Evolutionary conservation across 1,139 yeast genomes (phyloP), one percentile per base, ranked within the genome.

Genomic region (Saccharomyces uvarum): DNA sequence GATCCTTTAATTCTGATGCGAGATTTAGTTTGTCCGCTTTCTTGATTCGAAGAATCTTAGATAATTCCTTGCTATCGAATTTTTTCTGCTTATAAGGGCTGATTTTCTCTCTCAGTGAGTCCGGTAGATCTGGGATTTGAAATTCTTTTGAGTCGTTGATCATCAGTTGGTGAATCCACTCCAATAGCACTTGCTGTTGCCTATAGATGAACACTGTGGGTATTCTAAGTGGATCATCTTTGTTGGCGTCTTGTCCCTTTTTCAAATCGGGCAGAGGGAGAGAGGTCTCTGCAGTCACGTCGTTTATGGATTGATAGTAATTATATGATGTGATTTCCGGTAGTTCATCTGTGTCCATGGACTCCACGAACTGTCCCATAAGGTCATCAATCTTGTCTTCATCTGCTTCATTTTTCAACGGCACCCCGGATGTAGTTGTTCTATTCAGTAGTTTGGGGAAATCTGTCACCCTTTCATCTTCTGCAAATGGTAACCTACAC

Each of bases 401-500:
- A 2, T 65, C 65, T 19, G 61, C 57, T 5, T 61, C 62, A 2
- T 47, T 21, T 3, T 67, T 64, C 48, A 68, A 68, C 2, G 49
- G 26, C 19, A 31, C 28, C n/a, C 77, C 77, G 8, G 70, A 65
- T 2, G 73, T 66, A 4, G 73, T 70, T 28, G 61, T 65, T 19
- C 74, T 60, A 3, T 73, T 68, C 0, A 75, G 67, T 50, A 88
- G 68, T 24, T 73, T 72, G 0, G 88, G 84, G 61, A 87, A 86
- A 49, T 75, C 75, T 14, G 86, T 82, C 13, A 79, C 72, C 59
- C 85, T 81, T 60, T 82, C 86, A 66, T 91, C 97, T 61, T 89
- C 96, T 33, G 79, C 78, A 69, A 81, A 88, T 0, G 97, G 96
- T n/a, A 90, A 67, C 47, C 84, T 74, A 5, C 70, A 69, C 54